phyloP scores from a whole-genome alignment of 345 rosid genomes.

The Draba incana region DNA sequence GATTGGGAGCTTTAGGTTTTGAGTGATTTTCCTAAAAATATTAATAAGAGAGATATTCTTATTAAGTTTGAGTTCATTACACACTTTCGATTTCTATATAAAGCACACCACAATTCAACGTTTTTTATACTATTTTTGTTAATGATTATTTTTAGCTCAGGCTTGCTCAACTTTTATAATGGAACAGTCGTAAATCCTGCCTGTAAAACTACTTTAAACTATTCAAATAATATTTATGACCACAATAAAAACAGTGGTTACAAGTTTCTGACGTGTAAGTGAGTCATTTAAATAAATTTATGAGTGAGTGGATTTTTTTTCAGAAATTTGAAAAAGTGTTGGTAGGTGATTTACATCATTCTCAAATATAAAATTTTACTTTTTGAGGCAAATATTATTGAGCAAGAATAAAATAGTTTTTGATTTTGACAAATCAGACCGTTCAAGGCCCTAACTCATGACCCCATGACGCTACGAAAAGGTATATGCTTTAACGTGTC shows the following conservation, averaged over 20 bases:
- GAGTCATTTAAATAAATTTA: constrained; percentile 33
- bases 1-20: too few relatives aligned
- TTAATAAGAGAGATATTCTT: too few relatives aligned
- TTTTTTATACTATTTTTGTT: neutral
- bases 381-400: constrained; percentile 31
- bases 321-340: neutral
- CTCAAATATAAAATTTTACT: constrained; percentile 38
- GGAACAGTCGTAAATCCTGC: constrained; percentile 33
- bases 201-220: constrained; percentile 10
- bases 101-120: constrained; percentile 13
- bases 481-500: constrained; percentile 23
- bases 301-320: constrained; percentile 26
- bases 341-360: constrained; percentile 36
- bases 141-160: constrained; percentile 23
- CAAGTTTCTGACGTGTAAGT: constrained; percentile 43
- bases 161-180: constrained; percentile 35
- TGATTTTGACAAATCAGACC: constrained; percentile 35
- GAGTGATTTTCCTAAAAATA: too few relatives aligned
- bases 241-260: constrained; percentile 34
- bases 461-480: constrained; percentile 38
- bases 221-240: constrained; percentile 17
- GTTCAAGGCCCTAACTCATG: neutral
- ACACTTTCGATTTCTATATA: neutral
- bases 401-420: constrained; percentile 25
- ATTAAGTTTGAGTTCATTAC: neutral